Base-by-base conservation (phyloP, 2,329 filamentous ascomycete species). In the Verruconis gallopava region DNA sequence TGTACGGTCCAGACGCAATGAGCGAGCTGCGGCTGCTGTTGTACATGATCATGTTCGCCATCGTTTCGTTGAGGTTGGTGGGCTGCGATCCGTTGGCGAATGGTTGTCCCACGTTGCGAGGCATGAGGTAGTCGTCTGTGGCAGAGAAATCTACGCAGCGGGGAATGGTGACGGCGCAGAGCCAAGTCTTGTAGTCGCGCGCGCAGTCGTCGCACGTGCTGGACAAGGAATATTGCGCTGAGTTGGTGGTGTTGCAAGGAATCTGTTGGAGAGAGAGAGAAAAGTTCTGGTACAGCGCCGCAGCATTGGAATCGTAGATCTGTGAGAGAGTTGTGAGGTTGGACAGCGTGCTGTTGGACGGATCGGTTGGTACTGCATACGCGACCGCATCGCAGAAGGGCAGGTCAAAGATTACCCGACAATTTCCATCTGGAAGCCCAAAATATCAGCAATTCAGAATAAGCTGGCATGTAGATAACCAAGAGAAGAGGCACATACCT, bases 91-190 rank as follows among this genome's bases (percentile, higher is more conserved):
- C 77, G 54, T 93, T 81, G 14, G 80, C 71, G 51, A 88, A 89
- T 0, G 71, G 52, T 45, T 79, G 46, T 21, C 69, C 75, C 41
- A 85, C 72, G 53, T 89, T 91, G 36, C 91, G 81, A 15, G 71
- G 66, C 46, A 78, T 73, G 2, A 85, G 69, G 54, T 65, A 77
- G 6, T 21, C 13, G 15, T 25, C 15, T 2, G 58, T 53, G 38
- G 69, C 74, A 39, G 71, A 74, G 52, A 83, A 91, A 62, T 95
- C 89, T 54, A 85, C 80, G 65, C 91, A 98, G 21, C 88, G 82
- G 1, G 91, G 91, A 47, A 98, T 91, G 13, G 78, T 81, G 20
- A 96, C 86, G 18, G 85, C 82, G 65, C 91, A 98, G 15, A 98
- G 77, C 91, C 91, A 98, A 54, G 78, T 70, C 59, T 93, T 95